These are phyloP conservation scores for Ajuga reptans DNA, from an alignment of 305 asterid genomes.

Conservation along the genomic window DNA sequence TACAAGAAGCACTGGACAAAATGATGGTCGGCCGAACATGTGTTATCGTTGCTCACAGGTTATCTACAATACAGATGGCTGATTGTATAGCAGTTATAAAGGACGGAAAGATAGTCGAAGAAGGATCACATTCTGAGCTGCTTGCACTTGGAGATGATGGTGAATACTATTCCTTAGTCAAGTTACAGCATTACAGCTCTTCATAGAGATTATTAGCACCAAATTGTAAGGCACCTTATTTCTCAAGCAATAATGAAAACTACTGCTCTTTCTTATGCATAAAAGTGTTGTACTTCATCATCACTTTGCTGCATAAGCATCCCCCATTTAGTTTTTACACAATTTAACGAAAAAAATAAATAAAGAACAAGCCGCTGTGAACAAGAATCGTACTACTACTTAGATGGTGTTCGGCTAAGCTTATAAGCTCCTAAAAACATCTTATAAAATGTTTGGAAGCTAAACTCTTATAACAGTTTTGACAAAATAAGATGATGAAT, in stretches of 20 bases:
- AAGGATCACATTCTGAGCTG: constrained; percentile 39
- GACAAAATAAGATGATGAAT: too few relatives aligned
- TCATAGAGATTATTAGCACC: not conserved
- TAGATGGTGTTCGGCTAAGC: too few relatives aligned
- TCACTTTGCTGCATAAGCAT: not conserved
- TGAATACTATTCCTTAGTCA: constrained; percentile 32
- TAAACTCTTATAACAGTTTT: too few relatives aligned
- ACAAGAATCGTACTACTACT: not conserved
- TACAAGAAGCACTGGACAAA: constrained; percentile 42
- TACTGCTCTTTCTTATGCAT: not conserved
- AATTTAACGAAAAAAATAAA: not conserved
- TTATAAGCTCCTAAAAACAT: too few relatives aligned
- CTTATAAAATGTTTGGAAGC: too few relatives aligned
- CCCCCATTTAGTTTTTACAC: too few relatives aligned
- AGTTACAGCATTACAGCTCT: constrained; percentile 31
- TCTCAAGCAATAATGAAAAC: not conserved
- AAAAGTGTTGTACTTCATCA: not conserved
- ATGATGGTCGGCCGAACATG: constrained; percentile 45
- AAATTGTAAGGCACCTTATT: not conserved
- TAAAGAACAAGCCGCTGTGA: not conserved
- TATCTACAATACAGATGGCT: constrained; percentile 43
- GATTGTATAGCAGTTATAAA: constrained; percentile 36
- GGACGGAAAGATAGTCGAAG: constrained; percentile 41
- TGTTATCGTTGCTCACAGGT: constrained; percentile 39
- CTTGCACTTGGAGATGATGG: constrained; percentile 40